Evolutionary conservation across 2,329 filamentous ascomycete species (phyloP).

Genomic region (Fusarium lateritium): DNA sequence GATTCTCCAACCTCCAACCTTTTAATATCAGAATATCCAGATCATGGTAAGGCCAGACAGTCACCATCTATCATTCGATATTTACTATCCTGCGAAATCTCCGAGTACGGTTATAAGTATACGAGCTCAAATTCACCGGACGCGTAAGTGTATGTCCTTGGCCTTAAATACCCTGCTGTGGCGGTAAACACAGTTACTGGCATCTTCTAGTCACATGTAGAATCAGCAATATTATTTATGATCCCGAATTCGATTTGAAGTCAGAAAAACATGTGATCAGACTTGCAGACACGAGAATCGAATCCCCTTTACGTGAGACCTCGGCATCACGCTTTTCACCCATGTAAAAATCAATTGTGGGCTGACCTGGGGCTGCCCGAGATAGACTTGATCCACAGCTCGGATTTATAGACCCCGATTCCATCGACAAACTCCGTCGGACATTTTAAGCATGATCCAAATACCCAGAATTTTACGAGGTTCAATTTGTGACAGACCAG

Average conservation of each 20-base stretch:
- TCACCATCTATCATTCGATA: no score
- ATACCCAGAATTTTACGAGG: not conserved
- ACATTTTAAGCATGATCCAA: conserved; percentile 21
- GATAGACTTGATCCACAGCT: conserved; percentile 13
- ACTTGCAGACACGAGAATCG: not conserved
- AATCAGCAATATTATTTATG: conserved; percentile 9
- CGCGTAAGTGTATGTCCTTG: no score
- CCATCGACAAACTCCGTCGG: conserved; percentile 26
- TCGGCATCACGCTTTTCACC: not conserved
- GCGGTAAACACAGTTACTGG: no score
- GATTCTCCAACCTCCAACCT: not conserved
- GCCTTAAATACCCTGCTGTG: no score
- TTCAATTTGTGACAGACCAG: not conserved
- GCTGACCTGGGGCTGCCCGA: conserved; percentile 9
- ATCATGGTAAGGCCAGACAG: no score
- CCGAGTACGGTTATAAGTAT: no score
- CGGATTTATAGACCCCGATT: conserved; percentile 7
- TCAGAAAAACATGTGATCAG: conserved; percentile 25
- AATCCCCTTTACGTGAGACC: not conserved
- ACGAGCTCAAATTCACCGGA: no score
- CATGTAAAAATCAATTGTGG: conserved; percentile 7
- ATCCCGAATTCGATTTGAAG: not conserved
- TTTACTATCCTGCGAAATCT: no score
- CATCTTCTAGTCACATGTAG: not conserved
- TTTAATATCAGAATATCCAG: not conserved